phyloP scores from a whole-genome alignment of 2,329 filamentous ascomycete genomes.

The Talaromyces albobiverticillius region DNA sequence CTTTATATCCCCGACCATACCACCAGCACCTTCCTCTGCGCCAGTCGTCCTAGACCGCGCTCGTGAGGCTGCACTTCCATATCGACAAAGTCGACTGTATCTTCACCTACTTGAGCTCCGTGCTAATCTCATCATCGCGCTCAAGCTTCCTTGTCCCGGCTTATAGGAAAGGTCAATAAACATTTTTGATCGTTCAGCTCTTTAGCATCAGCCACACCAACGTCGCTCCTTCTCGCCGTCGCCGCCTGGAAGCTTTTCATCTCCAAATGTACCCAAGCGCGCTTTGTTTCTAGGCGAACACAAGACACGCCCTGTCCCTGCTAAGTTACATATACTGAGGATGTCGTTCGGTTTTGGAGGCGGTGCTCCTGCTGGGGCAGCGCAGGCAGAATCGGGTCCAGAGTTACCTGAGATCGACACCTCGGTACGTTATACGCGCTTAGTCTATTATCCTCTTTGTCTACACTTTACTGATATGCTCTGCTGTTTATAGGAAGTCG shows the following conservation, averaged over 20 bases:
- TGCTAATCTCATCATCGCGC: conserved; percentile 5
- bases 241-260: conserved; percentile 29
- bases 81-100: conserved; percentile 11
- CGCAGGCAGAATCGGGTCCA: conserved; percentile 53
- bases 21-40: conserved; percentile 8
- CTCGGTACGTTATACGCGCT: conserved; percentile 56
- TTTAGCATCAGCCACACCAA: conserved; percentile 38
- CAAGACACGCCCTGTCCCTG: conserved; percentile 35
- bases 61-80: not conserved
- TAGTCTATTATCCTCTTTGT: conserved; percentile 4
- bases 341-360: conserved; percentile 65
- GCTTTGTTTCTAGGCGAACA: conserved; percentile 31
- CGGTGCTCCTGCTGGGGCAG: conserved; percentile 39
- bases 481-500: conserved; percentile 57
- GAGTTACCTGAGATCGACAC: conserved; percentile 77
- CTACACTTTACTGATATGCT: conserved; percentile 1
- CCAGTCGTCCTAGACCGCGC: conserved; percentile 18
- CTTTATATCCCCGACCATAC: conserved; percentile 16
- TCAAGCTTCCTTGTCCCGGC: conserved; percentile 20
- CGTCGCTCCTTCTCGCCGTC: conserved; percentile 44
- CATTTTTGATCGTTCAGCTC: conserved; percentile 47
- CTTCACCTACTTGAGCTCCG: not conserved
- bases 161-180: conserved; percentile 30
- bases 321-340: conserved; percentile 35
- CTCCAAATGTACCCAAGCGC: conserved; percentile 38